These are phyloP conservation scores for Neolentinus lepideus DNA, from an alignment of 1,284 basidiomycete species.

Conservation along the genomic window DNA sequence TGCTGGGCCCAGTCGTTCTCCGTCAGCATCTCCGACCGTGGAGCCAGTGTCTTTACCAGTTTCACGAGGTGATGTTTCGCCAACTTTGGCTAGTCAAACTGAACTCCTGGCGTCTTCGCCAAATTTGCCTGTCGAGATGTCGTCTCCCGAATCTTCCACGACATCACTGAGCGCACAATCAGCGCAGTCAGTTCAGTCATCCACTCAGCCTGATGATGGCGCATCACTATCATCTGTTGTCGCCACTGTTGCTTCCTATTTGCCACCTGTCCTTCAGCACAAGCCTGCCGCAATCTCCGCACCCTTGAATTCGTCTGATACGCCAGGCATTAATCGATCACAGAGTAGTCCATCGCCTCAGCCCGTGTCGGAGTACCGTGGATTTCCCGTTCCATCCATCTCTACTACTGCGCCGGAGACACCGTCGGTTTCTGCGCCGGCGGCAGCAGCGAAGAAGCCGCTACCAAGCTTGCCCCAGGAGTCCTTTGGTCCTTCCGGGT, in stretches of 20 bases:
- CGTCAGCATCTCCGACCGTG: neutral
- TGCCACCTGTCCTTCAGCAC: neutral
- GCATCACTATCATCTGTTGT: neutral
- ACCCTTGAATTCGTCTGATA: conserved; percentile 11
- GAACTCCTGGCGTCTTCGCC: neutral
- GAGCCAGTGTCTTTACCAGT: neutral
- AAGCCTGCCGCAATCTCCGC: conserved; percentile 14
- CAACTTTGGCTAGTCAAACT: neutral
- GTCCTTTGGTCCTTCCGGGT: neutral
- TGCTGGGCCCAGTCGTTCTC: neutral
- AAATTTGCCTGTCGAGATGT: neutral
- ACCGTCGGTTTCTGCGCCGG: conserved; percentile 15
- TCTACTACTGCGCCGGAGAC: conserved; percentile 42
- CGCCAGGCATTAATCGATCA: conserved; percentile 5
- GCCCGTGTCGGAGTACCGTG: conserved; percentile 22
- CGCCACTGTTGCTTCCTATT: neutral
- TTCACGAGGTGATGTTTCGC: neutral
- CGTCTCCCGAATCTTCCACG: neutral
- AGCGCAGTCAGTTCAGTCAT: neutral
- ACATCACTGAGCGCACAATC: neutral
- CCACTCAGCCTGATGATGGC: neutral
- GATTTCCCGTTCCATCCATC: conserved; percentile 43
- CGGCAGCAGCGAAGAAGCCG: conserved; percentile 5
- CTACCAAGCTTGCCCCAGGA: conserved; percentile 9
- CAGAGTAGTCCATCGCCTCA: conserved; percentile 8